Percentiles rank a stretch among this genome's conserved stretches.
Evolutionary conservation across 495 filamentous ascomycete species (phyloP).

Genomic region (Wilcoxina mikolae): DNA sequence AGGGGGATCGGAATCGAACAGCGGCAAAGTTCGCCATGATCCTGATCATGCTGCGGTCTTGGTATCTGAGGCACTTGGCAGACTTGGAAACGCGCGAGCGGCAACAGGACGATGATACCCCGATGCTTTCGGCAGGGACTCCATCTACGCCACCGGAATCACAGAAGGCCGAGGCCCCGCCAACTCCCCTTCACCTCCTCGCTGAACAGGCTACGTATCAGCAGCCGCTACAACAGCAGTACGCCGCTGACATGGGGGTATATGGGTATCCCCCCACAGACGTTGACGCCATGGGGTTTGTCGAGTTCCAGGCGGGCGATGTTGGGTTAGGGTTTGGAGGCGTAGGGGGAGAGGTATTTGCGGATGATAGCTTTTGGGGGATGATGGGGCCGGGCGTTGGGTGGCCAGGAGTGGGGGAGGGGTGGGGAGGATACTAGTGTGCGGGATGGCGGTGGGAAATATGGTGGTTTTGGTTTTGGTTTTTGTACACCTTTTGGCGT

Average conservation of each 20-base stretch:
- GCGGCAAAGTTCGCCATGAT: conserved; percentile 66
- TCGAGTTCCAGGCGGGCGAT: conserved; percentile 9
- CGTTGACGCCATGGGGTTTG: not conserved
- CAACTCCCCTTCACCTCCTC: not conserved
- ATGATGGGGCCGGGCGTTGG: conserved; percentile 12
- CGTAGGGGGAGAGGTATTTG: conserved; percentile 15
- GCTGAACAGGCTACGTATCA: not conserved
- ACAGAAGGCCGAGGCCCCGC: not conserved
- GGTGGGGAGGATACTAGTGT: too few relatives aligned
- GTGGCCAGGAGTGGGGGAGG: too few relatives aligned
- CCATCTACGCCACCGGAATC: not conserved
- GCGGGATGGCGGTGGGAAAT: too few relatives aligned
- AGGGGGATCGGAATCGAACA: conserved; percentile 49
- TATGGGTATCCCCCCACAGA: not conserved
- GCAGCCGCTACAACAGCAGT: conserved; percentile 1
- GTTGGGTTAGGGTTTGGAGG: conserved; percentile 8
- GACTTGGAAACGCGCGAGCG: conserved; percentile 21
- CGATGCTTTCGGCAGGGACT: too few relatives aligned
- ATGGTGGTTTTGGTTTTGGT: too few relatives aligned
- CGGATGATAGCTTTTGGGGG: conserved; percentile 20
- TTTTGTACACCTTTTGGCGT: too few relatives aligned
- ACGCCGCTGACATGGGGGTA: not conserved
- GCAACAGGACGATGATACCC: too few relatives aligned
- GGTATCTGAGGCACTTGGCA: conserved; percentile 30
- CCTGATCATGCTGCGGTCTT: conserved; percentile 48